Conservation (phyloP, 208 protist genomes). For the Acanthamoeba lenticulata region DNA sequence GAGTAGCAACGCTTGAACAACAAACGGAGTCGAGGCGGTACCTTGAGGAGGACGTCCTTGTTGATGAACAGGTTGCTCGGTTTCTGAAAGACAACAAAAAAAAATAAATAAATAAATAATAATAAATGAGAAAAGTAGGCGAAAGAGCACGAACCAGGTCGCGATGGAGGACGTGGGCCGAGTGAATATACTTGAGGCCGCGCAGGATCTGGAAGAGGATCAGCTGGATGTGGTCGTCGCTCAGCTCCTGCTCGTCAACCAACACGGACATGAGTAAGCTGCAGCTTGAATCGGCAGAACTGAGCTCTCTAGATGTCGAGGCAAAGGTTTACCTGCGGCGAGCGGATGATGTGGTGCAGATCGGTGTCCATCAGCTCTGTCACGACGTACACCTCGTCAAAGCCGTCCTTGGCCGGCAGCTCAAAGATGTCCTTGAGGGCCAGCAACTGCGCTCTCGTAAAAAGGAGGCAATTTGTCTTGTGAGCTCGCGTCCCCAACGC, state of each 20-base stretch:
- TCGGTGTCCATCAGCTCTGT: slow-evolving; percentile 96
- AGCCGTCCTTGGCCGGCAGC: background rate
- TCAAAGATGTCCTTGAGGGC: slow-evolving; percentile 48
- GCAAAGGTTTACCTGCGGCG: slow-evolving; percentile 74
- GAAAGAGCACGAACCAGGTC: slow-evolving; percentile 87
- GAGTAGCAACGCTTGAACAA: too few relatives aligned
- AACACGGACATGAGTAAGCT: too few relatives aligned
- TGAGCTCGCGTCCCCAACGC: too few relatives aligned
- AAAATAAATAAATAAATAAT: too few relatives aligned
- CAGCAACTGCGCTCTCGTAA: too few relatives aligned
- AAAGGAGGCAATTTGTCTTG: too few relatives aligned
- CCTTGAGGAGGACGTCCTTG: slow-evolving; percentile 74
- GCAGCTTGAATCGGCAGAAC: too few relatives aligned
- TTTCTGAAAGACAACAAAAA: too few relatives aligned
- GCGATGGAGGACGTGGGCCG: slow-evolving; percentile 96
- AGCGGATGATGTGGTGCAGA: slow-evolving; percentile 97
- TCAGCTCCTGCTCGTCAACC: slow-evolving; percentile 92
- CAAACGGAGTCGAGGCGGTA: too few relatives aligned
- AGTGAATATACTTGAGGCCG: slow-evolving; percentile 96
- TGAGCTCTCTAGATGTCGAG: too few relatives aligned
- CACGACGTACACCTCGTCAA: slow-evolving; percentile 80
- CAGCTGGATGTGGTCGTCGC: slow-evolving; percentile 97
- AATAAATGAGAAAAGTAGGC: background rate
- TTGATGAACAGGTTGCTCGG: slow-evolving; percentile 78
- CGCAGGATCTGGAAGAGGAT: slow-evolving; percentile 98